phyloP scores from a whole-genome alignment of 2,329 filamentous ascomycete genomes.

The Pseudopithomyces maydicus region DNA sequence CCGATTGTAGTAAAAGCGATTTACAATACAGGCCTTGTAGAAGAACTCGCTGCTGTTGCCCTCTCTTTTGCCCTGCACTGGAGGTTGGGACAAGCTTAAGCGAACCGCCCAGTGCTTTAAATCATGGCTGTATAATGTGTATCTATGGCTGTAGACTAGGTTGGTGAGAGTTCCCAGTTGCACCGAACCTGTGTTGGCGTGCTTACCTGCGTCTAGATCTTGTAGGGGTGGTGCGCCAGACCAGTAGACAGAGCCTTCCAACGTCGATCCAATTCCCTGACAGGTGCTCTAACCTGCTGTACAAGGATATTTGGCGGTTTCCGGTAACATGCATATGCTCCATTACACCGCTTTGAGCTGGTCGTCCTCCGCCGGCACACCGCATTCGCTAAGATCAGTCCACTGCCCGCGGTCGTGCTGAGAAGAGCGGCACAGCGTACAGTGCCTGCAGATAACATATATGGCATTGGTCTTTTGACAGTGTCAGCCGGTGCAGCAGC shows the following conservation, averaged over 20 bases:
- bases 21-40: not conserved
- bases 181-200: constrained; percentile 2
- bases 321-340: not conserved
- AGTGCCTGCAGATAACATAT: constrained; percentile 10
- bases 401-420: not conserved
- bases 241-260: not conserved
- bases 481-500: constrained; percentile 3
- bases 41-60: not conserved
- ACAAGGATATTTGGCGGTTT: constrained; percentile 6
- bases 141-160: not conserved
- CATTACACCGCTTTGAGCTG: constrained; percentile 5
- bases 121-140: not conserved
- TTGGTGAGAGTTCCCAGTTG: too few species aligned
- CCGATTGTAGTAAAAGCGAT: not conserved
- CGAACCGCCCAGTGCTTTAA: not conserved
- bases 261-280: not conserved
- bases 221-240: not conserved
- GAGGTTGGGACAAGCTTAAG: not conserved
- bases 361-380: not conserved
- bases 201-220: constrained; percentile 8
- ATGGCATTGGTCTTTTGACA: constrained; percentile 4
- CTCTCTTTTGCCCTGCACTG: too few species aligned
- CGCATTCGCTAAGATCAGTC: constrained; percentile 8
- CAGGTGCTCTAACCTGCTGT: not conserved
- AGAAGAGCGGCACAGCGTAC: constrained; percentile 5